Evolutionary conservation across 148 eudicot genomes (phyloP).

Genomic region (Fagopyrum homotropicum): DNA sequence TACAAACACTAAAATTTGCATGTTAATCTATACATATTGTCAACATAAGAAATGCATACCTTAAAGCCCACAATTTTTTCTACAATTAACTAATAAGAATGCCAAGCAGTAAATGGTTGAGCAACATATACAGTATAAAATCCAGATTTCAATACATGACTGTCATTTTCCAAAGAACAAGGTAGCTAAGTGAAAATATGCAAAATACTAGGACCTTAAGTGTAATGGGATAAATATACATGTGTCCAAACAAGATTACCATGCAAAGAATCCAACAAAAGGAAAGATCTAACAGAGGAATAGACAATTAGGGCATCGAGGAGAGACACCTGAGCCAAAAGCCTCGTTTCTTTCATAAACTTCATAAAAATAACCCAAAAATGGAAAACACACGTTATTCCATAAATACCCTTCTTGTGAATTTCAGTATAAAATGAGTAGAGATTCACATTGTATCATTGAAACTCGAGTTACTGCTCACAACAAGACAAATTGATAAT

Average conservation of each 20-base stretch:
- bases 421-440: neutral
- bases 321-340: slow-evolving; percentile 6
- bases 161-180: too few species aligned
- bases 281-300: neutral
- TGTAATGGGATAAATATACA: neutral
- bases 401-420: neutral
- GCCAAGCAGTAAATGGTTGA: too few species aligned
- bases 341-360: neutral
- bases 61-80: too few species aligned
- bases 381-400: neutral
- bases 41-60: too few species aligned
- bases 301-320: slow-evolving; percentile 7
- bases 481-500: neutral
- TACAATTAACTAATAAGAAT: too few species aligned
- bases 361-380: neutral
- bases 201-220: too few species aligned
- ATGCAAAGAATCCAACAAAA: neutral
- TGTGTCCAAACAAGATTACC: neutral
- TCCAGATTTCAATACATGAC: too few species aligned
- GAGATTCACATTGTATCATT: slow-evolving; percentile 1
- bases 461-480: slow-evolving; percentile 10
- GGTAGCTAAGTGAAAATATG: too few species aligned
- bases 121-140: too few species aligned
- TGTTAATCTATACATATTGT: too few species aligned
- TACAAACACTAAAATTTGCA: too few species aligned